Percentiles rank a stretch among this genome's conserved stretches.
Conservation (phyloP, 2,329 filamentous ascomycete species). For the Orbilia brochopaga region DNA sequence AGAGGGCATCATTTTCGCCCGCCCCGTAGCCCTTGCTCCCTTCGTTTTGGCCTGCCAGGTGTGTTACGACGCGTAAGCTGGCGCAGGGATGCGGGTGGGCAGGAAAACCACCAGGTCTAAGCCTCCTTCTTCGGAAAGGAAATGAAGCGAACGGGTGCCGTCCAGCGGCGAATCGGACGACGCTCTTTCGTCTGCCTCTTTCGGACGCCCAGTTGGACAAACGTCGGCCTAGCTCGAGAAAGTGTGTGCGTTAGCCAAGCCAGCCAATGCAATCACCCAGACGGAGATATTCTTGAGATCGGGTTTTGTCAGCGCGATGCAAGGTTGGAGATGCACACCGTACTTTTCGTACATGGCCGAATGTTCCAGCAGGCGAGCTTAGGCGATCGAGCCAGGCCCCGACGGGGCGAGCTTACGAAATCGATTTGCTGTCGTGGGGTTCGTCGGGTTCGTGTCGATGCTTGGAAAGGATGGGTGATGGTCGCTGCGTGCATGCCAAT, state of each 20-base stretch:
- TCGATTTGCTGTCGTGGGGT: background rate
- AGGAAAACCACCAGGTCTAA: slow-evolving; percentile 25
- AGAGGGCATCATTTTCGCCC: slow-evolving; percentile 12
- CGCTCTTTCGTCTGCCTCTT: too few species aligned
- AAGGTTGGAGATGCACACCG: background rate
- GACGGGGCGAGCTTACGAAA: slow-evolving; percentile 37
- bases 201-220: too few species aligned
- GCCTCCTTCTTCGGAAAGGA: slow-evolving; percentile 49
- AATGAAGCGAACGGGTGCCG: slow-evolving; percentile 31
- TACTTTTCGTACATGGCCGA: background rate
- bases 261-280: background rate
- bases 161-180: slow-evolving; percentile 25
- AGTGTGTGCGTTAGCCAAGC: background rate
- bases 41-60: slow-evolving; percentile 43
- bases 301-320: background rate
- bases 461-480: slow-evolving; percentile 11
- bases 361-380: slow-evolving; percentile 40
- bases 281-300: background rate
- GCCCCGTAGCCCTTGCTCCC: background rate
- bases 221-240: background rate
- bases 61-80: slow-evolving; percentile 51
- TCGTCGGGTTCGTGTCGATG: slow-evolving; percentile 21
- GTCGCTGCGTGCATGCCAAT: background rate
- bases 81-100: slow-evolving; percentile 29
- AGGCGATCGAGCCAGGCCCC: slow-evolving; percentile 28